phyloP scores from a whole-genome alignment of 148 eudicot genomes.

The Gaultheria prostrata region DNA sequence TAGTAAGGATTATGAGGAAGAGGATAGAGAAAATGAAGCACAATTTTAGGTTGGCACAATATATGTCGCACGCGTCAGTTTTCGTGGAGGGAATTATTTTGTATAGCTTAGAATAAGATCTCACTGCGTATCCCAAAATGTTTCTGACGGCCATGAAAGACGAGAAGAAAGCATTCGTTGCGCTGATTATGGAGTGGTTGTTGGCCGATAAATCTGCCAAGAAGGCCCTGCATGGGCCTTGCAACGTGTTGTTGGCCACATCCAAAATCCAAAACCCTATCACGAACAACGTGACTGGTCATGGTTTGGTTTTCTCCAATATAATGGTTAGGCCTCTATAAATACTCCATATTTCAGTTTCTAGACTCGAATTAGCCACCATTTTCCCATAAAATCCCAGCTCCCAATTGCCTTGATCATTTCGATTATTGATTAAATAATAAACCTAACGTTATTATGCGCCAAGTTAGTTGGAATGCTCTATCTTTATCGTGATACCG shows the following conservation, averaged over 20 bases:
- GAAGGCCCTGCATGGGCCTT: slow-evolving; percentile 76
- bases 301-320: slow-evolving; percentile 48
- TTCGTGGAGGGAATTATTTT: slow-evolving; percentile 53
- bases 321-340: no score
- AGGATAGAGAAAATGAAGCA: slow-evolving; percentile 63
- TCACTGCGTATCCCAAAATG: slow-evolving; percentile 79
- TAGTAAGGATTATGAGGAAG: slow-evolving; percentile 36
- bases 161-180: slow-evolving; percentile 53
- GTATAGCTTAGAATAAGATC: slow-evolving; percentile 43
- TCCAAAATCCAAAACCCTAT: slow-evolving; percentile 82
- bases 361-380: no score
- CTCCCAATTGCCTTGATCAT: no score
- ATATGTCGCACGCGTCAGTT: slow-evolving; percentile 60
- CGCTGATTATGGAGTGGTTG: slow-evolving; percentile 37
- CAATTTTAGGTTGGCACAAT: slow-evolving; percentile 82
- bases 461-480: no score
- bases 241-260: slow-evolving; percentile 69
- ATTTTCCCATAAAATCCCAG: no score
- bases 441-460: no score
- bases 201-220: slow-evolving; percentile 61
- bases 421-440: no score
- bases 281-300: slow-evolving; percentile 64
- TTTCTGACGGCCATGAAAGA: slow-evolving; percentile 80
- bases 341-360: no score
- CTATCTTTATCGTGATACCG: no score